Conservation (phyloP, 441 rosid genomes). For the Arabidopsis lyrata region DNA sequence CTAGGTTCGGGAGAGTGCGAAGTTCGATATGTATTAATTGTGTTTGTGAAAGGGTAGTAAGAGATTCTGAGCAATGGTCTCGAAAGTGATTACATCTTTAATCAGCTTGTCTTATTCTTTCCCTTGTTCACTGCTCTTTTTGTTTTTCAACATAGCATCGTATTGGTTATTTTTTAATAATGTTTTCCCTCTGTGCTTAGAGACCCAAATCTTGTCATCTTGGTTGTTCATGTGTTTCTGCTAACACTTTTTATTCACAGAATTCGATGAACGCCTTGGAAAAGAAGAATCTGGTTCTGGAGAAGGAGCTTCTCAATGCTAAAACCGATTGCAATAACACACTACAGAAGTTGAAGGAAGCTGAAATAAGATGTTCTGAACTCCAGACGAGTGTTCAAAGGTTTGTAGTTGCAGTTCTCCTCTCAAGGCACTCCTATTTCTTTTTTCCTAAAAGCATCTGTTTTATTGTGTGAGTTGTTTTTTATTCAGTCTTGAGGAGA, state of each 20-base stretch:
- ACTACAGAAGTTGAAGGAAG: conserved; percentile 63
- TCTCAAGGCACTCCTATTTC: conserved; percentile 24
- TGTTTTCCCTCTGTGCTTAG: conserved; percentile 26
- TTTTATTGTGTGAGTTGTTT: conserved; percentile 30
- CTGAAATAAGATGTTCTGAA: conserved; percentile 74
- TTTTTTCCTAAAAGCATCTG: conserved; percentile 6
- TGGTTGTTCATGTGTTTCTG: conserved; percentile 54
- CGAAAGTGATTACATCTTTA: conserved; percentile 14
- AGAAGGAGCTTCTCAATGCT: conserved; percentile 72
- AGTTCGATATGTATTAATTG: conserved; percentile 12
- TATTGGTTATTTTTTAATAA: conserved; percentile 12
- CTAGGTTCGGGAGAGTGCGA: neutral
- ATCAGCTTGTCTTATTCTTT: conserved; percentile 11
- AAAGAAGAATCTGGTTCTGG: conserved; percentile 74
- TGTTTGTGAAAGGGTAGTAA: conserved; percentile 7
- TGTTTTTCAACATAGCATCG: conserved; percentile 22
- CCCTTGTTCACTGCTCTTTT: conserved; percentile 5
- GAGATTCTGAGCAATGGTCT: conserved; percentile 18
- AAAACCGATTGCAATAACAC: conserved; percentile 60
- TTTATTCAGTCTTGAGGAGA: conserved; percentile 72
- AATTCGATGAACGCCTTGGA: conserved; percentile 74
- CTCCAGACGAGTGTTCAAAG: conserved; percentile 78
- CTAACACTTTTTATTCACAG: conserved; percentile 57
- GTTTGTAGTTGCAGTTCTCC: conserved; percentile 48
- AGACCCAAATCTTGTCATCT: conserved; percentile 20